These are phyloP conservation scores for Pythium aphanidermatum DNA, from an alignment of 352 stramenopile species.

Conservation along the genomic window DNA sequence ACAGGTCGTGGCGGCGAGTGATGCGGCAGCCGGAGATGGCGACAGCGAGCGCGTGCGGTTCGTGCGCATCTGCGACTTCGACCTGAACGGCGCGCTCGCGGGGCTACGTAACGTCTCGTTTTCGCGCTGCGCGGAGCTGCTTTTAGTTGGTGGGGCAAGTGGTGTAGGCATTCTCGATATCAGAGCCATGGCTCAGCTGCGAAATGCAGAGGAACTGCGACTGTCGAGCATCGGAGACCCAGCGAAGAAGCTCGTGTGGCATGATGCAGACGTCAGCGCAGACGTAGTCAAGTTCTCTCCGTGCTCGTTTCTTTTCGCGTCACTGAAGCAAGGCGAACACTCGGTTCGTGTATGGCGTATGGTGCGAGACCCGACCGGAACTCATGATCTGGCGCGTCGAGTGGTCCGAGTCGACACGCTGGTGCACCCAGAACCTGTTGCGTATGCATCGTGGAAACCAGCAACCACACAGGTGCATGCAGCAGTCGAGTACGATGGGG, in stretches of 20 bases:
- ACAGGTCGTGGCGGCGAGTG: slow-evolving; percentile 16
- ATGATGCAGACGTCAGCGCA: slow-evolving; percentile 7
- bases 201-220: slow-evolving; percentile 6
- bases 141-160: slow-evolving; percentile 42
- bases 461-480: slow-evolving; percentile 51
- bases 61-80: slow-evolving; percentile 36
- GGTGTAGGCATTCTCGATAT: slow-evolving; percentile 56
- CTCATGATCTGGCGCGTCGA: neutral
- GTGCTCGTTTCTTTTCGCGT: slow-evolving; percentile 58
- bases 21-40: neutral
- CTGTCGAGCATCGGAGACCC: slow-evolving; percentile 8
- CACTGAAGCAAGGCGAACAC: slow-evolving; percentile 25
- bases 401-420: slow-evolving; percentile 36
- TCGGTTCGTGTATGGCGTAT: slow-evolving; percentile 60
- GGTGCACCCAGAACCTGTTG: slow-evolving; percentile 51
- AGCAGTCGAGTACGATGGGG: slow-evolving; percentile 46
- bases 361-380: slow-evolving; percentile 10
- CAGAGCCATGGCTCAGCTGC: slow-evolving; percentile 10
- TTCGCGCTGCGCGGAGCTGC: slow-evolving; percentile 47
- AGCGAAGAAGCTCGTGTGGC: slow-evolving; percentile 27
- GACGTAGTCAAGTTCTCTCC: slow-evolving; percentile 77
- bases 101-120: slow-evolving; percentile 52
- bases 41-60: slow-evolving; percentile 33
- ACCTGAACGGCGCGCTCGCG: slow-evolving; percentile 18
- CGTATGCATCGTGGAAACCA: slow-evolving; percentile 80